phyloP scores from a whole-genome alignment of 2,329 filamentous ascomycete genomes.

The Microcyclospora pomicola region DNA sequence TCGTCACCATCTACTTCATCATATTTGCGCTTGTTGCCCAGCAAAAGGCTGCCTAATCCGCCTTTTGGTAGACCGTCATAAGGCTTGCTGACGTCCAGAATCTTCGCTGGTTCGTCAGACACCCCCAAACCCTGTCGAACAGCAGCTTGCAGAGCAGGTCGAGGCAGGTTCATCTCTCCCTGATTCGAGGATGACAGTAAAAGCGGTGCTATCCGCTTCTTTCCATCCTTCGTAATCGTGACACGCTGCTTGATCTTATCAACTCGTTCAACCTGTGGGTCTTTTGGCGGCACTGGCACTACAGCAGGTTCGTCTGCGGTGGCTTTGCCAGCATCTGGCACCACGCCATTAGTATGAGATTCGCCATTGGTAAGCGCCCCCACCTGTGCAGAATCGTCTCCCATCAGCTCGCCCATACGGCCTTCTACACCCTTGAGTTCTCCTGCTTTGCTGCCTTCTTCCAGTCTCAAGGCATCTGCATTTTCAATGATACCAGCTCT shows the following conservation, averaged over 20 bases:
- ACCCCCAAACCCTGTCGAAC: conserved; percentile 43
- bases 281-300: conserved; percentile 23
- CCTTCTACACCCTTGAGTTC: conserved; percentile 84
- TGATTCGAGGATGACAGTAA: conserved; percentile 74
- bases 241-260: conserved; percentile 77
- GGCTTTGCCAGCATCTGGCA: conserved; percentile 4
- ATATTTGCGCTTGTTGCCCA: conserved; percentile 87
- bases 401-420: conserved; percentile 97
- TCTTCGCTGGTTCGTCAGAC: conserved; percentile 35
- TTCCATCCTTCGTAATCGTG: conserved; percentile 90
- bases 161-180: conserved; percentile 75
- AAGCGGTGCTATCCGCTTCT: conserved; percentile 85
- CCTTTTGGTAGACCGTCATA: conserved; percentile 87
- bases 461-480: conserved; percentile 71
- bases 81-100: conserved; percentile 82
- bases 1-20: conserved; percentile 62
- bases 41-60: conserved; percentile 67
- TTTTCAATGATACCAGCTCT: conserved; percentile 89
- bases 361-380: conserved; percentile 29
- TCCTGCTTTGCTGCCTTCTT: conserved; percentile 75
- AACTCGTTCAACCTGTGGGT: conserved; percentile 45
- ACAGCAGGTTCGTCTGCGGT: conserved; percentile 11
- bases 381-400: conserved; percentile 48
- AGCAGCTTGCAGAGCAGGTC: conserved; percentile 73
- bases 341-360: conserved; percentile 32